Conservation (phyloP, 2,329 filamentous ascomycete genomes). For the Lachnellula willkommii region DNA sequence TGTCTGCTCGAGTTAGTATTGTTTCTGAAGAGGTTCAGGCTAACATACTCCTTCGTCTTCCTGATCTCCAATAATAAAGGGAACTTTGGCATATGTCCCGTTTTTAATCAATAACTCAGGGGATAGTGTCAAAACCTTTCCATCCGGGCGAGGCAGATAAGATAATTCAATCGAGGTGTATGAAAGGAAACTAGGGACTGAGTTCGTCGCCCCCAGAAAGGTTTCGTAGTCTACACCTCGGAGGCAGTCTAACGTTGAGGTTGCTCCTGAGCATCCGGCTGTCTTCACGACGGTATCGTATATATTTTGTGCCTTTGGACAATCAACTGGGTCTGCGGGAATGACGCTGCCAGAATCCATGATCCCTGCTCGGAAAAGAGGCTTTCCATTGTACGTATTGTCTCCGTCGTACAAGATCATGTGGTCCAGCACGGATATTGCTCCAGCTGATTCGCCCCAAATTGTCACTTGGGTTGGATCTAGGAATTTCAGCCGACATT, state of each 20-base stretch:
- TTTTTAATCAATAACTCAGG: slow-evolving; percentile 51
- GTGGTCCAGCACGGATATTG: slow-evolving; percentile 71
- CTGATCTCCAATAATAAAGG: slow-evolving; percentile 65
- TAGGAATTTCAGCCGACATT: slow-evolving; percentile 5
- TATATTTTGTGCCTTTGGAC: slow-evolving; percentile 56
- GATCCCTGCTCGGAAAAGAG: slow-evolving; percentile 70
- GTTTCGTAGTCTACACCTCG: slow-evolving; percentile 53
- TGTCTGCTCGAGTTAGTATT: slow-evolving; percentile 37
- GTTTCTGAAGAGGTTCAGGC: background rate
- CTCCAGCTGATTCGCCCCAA: slow-evolving; percentile 50
- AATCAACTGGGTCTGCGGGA: slow-evolving; percentile 59
- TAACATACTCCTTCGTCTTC: slow-evolving; percentile 64
- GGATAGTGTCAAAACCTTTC: slow-evolving; percentile 53
- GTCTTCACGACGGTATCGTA: slow-evolving; percentile 58
- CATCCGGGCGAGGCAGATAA: slow-evolving; percentile 70
- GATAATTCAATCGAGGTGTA: slow-evolving; percentile 63
- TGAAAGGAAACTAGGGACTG: slow-evolving; percentile 61
- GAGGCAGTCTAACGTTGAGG: slow-evolving; percentile 61
- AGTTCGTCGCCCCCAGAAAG: slow-evolving; percentile 62
- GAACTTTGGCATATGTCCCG: slow-evolving; percentile 54
- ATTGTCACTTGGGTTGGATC: slow-evolving; percentile 39
- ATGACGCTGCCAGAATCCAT: slow-evolving; percentile 68
- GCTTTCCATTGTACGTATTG: slow-evolving; percentile 66
- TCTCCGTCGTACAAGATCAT: slow-evolving; percentile 70
- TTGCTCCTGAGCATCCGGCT: slow-evolving; percentile 54